Conservation (phyloP, 768 basidiomycete species). For the Suillus sp. region DNA sequence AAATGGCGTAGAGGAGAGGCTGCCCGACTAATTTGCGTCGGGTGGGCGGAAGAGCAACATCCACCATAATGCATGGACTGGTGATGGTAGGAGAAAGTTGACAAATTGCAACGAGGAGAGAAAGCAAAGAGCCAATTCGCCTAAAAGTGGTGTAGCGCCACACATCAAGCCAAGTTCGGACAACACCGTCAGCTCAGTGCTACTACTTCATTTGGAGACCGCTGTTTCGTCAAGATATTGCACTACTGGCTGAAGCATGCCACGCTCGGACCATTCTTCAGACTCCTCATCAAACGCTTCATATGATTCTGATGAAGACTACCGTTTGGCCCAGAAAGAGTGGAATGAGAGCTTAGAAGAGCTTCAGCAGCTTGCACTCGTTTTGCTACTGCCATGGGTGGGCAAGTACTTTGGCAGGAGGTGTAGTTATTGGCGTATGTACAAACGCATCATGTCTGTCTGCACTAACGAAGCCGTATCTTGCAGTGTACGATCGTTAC, state of each 20-base stretch:
- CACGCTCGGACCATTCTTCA: slow-evolving; percentile 59
- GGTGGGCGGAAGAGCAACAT: slow-evolving; percentile 28
- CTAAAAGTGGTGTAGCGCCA: slow-evolving; percentile 25
- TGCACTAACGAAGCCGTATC: slow-evolving; percentile 15
- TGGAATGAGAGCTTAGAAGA: slow-evolving; percentile 92
- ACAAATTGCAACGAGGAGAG: slow-evolving; percentile 14
- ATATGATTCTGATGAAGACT: slow-evolving; percentile 69
- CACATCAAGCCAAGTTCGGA: slow-evolving; percentile 7
- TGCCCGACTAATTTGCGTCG: slow-evolving; percentile 71
- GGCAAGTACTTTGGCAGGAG: slow-evolving; percentile 88
- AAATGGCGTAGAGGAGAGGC: slow-evolving; percentile 76
- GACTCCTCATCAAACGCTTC: slow-evolving; percentile 53
- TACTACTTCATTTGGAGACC: slow-evolving; percentile 1
- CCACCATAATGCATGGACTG: slow-evolving; percentile 53
- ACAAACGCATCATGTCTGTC: slow-evolving; percentile 10
- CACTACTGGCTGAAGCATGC: slow-evolving; percentile 44
- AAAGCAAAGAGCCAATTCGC: slow-evolving; percentile 11
- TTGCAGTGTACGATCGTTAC: slow-evolving; percentile 71
- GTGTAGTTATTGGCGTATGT: slow-evolving; percentile 85
- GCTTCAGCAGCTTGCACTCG: slow-evolving; percentile 75
- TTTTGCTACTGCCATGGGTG: slow-evolving; percentile 81
- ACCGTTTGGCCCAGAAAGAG: slow-evolving; percentile 79
- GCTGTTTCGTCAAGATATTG: not conserved
- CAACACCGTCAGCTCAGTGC: not conserved
- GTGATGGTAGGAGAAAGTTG: slow-evolving; percentile 18